These are phyloP conservation scores for Haberlea rhodopensis DNA, from an alignment of 257 asterid species.

Conservation along the genomic window DNA sequence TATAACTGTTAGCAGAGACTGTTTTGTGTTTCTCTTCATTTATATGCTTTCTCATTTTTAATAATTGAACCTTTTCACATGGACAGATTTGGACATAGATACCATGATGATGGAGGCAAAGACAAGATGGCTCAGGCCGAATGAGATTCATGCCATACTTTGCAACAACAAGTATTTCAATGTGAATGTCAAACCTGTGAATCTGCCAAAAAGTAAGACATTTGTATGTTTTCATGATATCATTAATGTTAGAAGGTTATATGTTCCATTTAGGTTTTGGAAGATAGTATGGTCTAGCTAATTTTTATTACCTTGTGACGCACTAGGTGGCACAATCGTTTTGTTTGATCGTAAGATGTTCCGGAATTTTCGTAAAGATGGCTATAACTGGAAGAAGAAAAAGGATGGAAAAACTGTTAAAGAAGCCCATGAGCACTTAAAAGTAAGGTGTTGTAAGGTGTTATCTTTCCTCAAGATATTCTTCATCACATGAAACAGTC, in stretches of 20 bases:
- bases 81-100: conserved; percentile 74
- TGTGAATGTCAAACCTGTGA: conserved; percentile 82
- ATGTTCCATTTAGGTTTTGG: conserved; percentile 12
- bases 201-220: conserved; percentile 73
- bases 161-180: conserved; percentile 67
- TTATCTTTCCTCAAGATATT: conserved; percentile 21
- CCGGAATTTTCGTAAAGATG: conserved; percentile 93
- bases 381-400: conserved; percentile 97
- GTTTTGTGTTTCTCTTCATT: conserved; percentile 7
- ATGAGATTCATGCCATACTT: conserved; percentile 91
- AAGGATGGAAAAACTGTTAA: conserved; percentile 94
- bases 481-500: not conserved
- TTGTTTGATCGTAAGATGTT: conserved; percentile 96
- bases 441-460: conserved; percentile 64
- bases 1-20: conserved; percentile 2
- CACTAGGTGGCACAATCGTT: conserved; percentile 83
- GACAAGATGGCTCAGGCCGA: conserved; percentile 91
- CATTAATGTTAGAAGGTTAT: conserved; percentile 15
- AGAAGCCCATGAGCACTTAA: conserved; percentile 98
- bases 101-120: conserved; percentile 73
- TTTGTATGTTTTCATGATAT: conserved; percentile 23
- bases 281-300: conserved; percentile 20
- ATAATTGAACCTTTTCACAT: conserved; percentile 23
- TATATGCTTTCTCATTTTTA: conserved; percentile 13
- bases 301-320: conserved; percentile 25